Percentiles rank a stretch among this genome's conserved stretches.
Conservation (phyloP, 2,329 filamentous ascomycete species). For the Sphaceloma murrayae region DNA sequence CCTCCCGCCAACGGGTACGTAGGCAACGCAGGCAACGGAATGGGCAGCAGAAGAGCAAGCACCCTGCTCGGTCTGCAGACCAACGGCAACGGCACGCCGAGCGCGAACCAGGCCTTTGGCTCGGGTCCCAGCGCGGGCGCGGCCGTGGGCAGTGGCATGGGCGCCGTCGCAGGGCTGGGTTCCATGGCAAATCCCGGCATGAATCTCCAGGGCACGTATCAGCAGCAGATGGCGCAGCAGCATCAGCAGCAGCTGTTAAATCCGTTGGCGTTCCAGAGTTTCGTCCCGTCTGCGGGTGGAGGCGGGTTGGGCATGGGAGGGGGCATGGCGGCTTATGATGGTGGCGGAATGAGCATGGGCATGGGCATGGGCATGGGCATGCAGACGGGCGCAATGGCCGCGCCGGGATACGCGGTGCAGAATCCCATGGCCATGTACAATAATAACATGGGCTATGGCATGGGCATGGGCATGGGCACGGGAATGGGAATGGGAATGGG, state of each 20-base stretch:
- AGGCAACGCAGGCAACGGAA: neutral
- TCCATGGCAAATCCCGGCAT: too few species aligned
- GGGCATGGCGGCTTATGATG: conserved; percentile 13
- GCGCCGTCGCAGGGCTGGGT: conserved; percentile 22
- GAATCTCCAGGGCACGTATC: neutral
- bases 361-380: conserved; percentile 16
- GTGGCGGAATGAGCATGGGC: conserved; percentile 10
- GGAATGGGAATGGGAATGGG: conserved; percentile 18
- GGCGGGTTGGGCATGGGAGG: conserved; percentile 15
- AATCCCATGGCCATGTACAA: conserved; percentile 15
- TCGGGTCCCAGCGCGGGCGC: neutral
- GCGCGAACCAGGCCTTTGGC: conserved; percentile 3
- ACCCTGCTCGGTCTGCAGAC: neutral
- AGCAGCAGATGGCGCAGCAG: conserved; percentile 2
- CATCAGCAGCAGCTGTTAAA: conserved; percentile 5
- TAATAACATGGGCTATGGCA: conserved; percentile 17
- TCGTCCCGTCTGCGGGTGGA: conserved; percentile 8
- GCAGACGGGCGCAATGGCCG: neutral
- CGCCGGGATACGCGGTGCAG: neutral
- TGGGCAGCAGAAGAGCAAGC: neutral
- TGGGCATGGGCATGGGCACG: too few species aligned
- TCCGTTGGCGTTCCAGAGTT: conserved; percentile 1
- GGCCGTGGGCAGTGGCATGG: conserved; percentile 16
- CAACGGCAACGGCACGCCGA: conserved; percentile 1
- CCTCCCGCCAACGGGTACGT: neutral